Conservation (phyloP, 148 eudicot genomes). For the Cornus kousa region DNA sequence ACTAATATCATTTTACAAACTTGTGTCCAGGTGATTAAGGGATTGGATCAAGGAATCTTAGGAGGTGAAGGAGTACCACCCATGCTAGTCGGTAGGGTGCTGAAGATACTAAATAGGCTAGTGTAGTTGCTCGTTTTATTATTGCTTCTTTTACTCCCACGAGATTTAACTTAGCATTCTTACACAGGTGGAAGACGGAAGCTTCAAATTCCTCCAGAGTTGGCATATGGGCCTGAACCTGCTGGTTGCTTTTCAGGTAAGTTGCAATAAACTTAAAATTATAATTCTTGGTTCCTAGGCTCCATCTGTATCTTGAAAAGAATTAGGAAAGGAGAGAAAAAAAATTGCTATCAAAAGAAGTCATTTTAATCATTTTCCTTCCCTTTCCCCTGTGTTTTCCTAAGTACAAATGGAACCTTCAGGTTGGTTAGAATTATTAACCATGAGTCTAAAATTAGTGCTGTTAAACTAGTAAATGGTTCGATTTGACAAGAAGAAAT, state of each 20-base stretch:
- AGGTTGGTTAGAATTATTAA: background rate
- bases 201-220: slow-evolving; percentile 80
- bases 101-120: background rate
- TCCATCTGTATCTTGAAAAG: background rate
- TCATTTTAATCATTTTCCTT: background rate
- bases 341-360: background rate
- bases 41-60: slow-evolving; percentile 89
- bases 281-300: background rate
- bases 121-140: background rate
- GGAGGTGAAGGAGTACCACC: slow-evolving; percentile 95
- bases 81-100: slow-evolving; percentile 72
- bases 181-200: slow-evolving; percentile 76
- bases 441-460: background rate
- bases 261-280: background rate
- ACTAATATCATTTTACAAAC: background rate
- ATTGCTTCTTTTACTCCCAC: background rate
- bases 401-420: background rate
- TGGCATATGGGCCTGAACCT: slow-evolving; percentile 92
- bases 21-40: slow-evolving; percentile 60
- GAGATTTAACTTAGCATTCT: slow-evolving; percentile 2
- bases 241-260: slow-evolving; percentile 96
- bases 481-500: background rate
- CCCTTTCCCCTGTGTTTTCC: background rate
- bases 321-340: background rate
- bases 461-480: background rate